These are phyloP conservation scores for Nigrospora oryzae DNA, from an alignment of 2,329 filamentous ascomycete species.

Conservation along the genomic window DNA sequence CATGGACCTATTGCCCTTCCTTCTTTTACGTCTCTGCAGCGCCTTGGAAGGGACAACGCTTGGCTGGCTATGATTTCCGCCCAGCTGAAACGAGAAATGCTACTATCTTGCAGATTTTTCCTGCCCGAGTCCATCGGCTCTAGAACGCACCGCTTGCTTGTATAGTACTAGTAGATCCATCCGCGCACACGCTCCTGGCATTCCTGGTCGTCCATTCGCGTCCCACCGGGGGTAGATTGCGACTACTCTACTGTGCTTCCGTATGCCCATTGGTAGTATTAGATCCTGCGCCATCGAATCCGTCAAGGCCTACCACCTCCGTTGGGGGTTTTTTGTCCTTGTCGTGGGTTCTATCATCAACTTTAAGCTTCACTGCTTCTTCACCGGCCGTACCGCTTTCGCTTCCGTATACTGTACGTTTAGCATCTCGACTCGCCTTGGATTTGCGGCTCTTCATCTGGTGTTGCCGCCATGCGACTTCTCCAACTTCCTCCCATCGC, in stretches of 20 bases:
- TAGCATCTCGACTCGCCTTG: slow-evolving; percentile 2
- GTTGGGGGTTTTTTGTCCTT: no score
- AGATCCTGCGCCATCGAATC: no score
- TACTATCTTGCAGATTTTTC: no score
- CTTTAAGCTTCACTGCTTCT: no score
- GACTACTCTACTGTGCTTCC: background rate
- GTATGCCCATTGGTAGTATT: background rate
- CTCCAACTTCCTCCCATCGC: slow-evolving; percentile 28
- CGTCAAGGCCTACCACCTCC: no score
- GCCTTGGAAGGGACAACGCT: no score
- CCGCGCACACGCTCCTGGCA: background rate
- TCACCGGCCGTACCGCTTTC: background rate
- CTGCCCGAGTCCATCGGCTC: background rate
- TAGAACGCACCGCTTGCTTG: background rate
- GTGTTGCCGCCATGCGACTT: slow-evolving; percentile 20
- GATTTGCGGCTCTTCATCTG: slow-evolving; percentile 3
- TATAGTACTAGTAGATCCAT: no score
- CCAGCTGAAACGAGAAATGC: background rate
- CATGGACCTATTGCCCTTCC: no score
- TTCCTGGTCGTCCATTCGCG: background rate
- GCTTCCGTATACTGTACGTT: background rate
- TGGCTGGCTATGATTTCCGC: background rate
- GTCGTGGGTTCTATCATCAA: no score
- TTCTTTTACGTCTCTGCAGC: no score
- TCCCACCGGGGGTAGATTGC: no score